Evolutionary conservation across 192 early-diverging fungal species (phyloP), one percentile per base, ranked within the genome.

Genomic region (Polychytrium aggregatum): DNA sequence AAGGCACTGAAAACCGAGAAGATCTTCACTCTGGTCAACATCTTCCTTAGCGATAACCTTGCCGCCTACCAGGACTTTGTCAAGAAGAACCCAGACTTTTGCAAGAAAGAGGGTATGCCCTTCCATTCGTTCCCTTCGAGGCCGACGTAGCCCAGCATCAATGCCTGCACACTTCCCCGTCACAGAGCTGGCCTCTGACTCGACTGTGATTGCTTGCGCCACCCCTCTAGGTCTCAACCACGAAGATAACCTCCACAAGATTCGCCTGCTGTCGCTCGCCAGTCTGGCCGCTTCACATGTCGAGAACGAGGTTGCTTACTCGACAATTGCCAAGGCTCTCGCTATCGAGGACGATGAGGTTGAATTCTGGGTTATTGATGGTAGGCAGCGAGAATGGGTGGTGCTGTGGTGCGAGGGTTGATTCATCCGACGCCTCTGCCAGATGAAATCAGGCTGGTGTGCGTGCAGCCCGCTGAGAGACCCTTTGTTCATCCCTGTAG

Each of bases 321-420:
- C 55, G 41, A 60, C 70, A n/a, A 80, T 97, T 41, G 76, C 85
- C 35, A 62, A 70, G 42, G 82, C 79, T 2, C 70, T 97, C 27
- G 77, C 78, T 42, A 77, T 97, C 43, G 62, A 71, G 13, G 78
- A 78, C 45, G 74, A 69, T 16, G 87, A 92, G 26, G 90, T 97
- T 10, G 93, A 97, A 72, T 62, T 90, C 71, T 97, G 90, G 90
- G 79, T 90, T 18, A 94, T 97, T 60, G 86, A 91, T 57, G 87
- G 61, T 64, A 37, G 8, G 54, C 11, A 20, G 16, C 8, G 16
- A 6, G 27, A 8, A 26, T 4, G 6, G 16, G 46, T 11, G 4
- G 31, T 4, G 31, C 4, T 33, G 31, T 33, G n/a, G n/a, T n/a
- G n/a, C n/a, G n/a, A n/a, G n/a, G n/a, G n/a, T n/a, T n/a, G n/a